These are phyloP conservation scores for Trichoderma sp. DNA, from an alignment of 2,329 filamentous ascomycete genomes.

Conservation along the genomic window DNA sequence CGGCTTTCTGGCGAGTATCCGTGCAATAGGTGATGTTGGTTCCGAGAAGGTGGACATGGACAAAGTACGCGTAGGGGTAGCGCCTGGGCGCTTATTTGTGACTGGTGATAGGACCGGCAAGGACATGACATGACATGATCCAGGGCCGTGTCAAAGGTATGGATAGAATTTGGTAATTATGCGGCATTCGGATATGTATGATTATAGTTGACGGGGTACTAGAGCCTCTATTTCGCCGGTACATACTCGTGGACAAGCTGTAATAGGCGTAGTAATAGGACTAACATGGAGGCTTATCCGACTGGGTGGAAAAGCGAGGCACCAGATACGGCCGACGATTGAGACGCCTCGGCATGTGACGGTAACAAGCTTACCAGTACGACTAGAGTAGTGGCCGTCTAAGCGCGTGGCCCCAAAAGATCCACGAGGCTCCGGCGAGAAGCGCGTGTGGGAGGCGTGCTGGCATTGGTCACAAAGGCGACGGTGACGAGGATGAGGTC, in stretches of 20 bases:
- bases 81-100: conserved; percentile 2
- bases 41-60: neutral
- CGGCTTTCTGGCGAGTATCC: neutral
- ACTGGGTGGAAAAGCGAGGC: neutral
- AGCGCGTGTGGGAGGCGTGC: neutral
- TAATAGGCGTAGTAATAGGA: neutral
- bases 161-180: neutral
- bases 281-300: neutral
- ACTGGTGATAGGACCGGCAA: conserved; percentile 4
- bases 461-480: neutral
- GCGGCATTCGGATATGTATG: neutral
- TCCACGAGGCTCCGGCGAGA: neutral
- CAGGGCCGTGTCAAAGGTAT: neutral
- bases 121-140: neutral
- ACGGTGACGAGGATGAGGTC: neutral
- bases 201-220: neutral
- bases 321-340: neutral
- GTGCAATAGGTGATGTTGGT: neutral
- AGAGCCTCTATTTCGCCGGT: neutral
- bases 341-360: neutral
- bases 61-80: neutral
- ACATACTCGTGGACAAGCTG: neutral
- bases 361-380: neutral
- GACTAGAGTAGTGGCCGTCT: neutral
- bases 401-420: conserved; percentile 6